A percentile compares a stretch with the other conserved stretches of the same genome.
Evolutionary conservation across 1,139 yeast genomes (phyloP).

Genomic region (Geotrichum phurueaensis): DNA sequence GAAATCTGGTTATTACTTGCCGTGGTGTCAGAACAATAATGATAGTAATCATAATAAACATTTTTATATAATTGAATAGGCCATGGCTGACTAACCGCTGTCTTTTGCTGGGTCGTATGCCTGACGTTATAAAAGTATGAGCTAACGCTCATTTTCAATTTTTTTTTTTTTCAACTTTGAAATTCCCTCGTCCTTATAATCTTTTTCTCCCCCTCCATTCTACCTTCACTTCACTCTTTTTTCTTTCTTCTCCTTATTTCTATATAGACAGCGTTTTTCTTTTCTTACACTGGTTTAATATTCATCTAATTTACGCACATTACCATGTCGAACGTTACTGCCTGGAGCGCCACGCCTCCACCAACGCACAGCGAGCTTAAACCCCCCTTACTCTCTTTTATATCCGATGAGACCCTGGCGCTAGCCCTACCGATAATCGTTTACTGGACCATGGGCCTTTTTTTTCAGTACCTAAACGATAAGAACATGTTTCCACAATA

Average conservation of each 20-base stretch:
- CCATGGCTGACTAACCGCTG: too few species aligned
- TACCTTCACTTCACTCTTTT: background rate
- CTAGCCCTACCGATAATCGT: slow-evolving; percentile 11
- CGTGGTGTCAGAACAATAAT: too few species aligned
- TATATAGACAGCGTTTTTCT: background rate
- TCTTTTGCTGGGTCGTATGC: background rate
- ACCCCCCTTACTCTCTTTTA: slow-evolving; percentile 10
- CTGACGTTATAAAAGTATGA: background rate
- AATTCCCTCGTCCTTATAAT: background rate
- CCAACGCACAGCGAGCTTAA: slow-evolving; percentile 5
- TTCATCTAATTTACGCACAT: background rate
- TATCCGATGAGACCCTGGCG: slow-evolving; percentile 8
- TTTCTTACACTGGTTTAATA: background rate
- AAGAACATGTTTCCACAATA: slow-evolving; percentile 71
- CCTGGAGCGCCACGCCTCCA: slow-evolving; percentile 9
- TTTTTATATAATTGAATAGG: too few species aligned
- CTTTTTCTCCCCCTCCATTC: background rate
- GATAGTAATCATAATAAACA: too few species aligned
- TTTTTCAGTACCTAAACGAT: slow-evolving; percentile 71
- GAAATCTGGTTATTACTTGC: too few species aligned
- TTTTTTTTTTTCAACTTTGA: background rate
- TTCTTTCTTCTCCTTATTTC: background rate
- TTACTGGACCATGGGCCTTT: slow-evolving; percentile 58
- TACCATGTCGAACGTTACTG: slow-evolving; percentile 7
- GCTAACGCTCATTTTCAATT: background rate